phyloP scores from a whole-genome alignment of 2,329 filamentous ascomycete species.

The Fusarium staphyleae region DNA sequence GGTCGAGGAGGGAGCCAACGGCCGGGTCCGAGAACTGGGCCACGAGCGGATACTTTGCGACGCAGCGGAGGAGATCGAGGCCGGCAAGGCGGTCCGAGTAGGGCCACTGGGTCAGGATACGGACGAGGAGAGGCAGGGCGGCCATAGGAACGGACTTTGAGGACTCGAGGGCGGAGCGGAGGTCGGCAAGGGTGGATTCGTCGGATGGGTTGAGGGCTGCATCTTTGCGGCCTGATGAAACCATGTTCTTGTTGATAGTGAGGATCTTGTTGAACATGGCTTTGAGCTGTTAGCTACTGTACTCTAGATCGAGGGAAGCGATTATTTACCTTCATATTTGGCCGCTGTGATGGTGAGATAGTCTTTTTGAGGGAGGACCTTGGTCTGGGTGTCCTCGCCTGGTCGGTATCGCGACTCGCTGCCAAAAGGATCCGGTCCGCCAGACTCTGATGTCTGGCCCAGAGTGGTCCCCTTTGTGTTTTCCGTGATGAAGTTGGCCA shows the following conservation, averaged over 20 bases:
- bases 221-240: constrained; percentile 75
- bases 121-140: constrained; percentile 71
- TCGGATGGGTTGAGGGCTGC: constrained; percentile 77
- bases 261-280: constrained; percentile 79
- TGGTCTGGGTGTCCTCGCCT: constrained; percentile 59
- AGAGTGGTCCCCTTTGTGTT: constrained; percentile 89
- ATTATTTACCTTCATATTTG: constrained; percentile 64
- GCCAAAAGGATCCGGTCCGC: constrained; percentile 75
- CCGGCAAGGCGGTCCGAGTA: constrained; percentile 80
- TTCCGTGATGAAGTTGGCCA: constrained; percentile 88
- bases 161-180: constrained; percentile 70
- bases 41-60: constrained; percentile 73
- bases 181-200: constrained; percentile 64
- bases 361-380: constrained; percentile 77
- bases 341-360: constrained; percentile 81
- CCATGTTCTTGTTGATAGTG: constrained; percentile 76
- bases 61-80: constrained; percentile 85
- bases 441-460: constrained; percentile 64
- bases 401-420: constrained; percentile 81
- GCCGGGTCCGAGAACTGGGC: constrained; percentile 64
- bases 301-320: fast-evolving
- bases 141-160: constrained; percentile 56
- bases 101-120: constrained; percentile 81
- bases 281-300: constrained; percentile 20
- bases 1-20: constrained; percentile 66